Conservation (phyloP, 2,329 filamentous ascomycete species). For the Xylaria hypoxylon region DNA sequence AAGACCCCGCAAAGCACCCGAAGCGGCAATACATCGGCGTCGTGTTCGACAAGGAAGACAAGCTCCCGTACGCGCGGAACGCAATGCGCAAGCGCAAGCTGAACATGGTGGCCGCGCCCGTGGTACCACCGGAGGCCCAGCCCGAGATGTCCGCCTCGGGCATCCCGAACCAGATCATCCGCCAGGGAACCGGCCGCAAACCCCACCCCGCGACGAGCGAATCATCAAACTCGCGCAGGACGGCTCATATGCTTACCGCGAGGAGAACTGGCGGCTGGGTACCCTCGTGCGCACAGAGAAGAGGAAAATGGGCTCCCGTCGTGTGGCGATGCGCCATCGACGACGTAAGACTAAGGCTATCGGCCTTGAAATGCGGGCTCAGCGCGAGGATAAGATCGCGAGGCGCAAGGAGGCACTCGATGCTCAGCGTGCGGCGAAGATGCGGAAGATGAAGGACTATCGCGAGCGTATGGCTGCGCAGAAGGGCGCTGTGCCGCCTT, state of each 20-base stretch:
- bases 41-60: constrained; percentile 83
- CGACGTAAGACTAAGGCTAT: constrained; percentile 55
- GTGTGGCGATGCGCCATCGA: constrained; percentile 63
- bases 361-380: constrained; percentile 47
- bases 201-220: constrained; percentile 56
- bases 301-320: constrained; percentile 56
- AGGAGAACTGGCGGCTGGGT: constrained; percentile 71
- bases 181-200: constrained; percentile 48
- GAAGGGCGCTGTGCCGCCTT: constrained; percentile 17
- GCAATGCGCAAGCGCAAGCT: constrained; percentile 80
- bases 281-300: constrained; percentile 64
- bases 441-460: constrained; percentile 45
- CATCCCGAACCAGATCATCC: constrained; percentile 61
- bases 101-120: constrained; percentile 72
- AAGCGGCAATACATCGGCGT: constrained; percentile 96
- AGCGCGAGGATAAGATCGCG: constrained; percentile 50
- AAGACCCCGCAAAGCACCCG: constrained; percentile 83
- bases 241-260: constrained; percentile 65
- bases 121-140: constrained; percentile 52
- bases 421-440: constrained; percentile 40
- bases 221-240: constrained; percentile 63
- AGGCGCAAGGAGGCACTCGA: constrained; percentile 50
- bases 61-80: constrained; percentile 80
- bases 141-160: constrained; percentile 62
- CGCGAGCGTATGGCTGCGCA: constrained; percentile 31